phyloP scores from a whole-genome alignment of 2,329 filamentous ascomycete genomes.

The Paracamarosporium sp. region DNA sequence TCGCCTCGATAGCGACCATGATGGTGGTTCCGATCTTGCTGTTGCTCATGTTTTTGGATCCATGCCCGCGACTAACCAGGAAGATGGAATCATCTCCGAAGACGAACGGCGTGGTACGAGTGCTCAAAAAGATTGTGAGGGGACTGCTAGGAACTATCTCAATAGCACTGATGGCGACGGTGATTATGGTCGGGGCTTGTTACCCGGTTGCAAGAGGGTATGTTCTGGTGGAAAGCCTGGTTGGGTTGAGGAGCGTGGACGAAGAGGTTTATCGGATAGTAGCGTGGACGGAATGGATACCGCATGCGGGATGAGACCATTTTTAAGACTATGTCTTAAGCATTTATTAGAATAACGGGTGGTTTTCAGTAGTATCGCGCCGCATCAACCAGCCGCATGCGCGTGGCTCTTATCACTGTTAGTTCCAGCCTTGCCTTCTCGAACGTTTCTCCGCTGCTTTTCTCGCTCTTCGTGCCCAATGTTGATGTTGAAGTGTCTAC shows the following conservation, averaged over 20 bases:
- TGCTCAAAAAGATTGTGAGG: too few species aligned
- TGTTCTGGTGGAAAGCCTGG: constrained; percentile 18
- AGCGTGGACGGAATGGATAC: constrained; percentile 20
- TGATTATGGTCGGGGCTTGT: not conserved
- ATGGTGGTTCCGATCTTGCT: not conserved
- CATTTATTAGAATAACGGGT: too few species aligned
- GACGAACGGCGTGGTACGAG: too few species aligned
- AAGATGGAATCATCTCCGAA: too few species aligned
- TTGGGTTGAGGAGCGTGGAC: constrained; percentile 4
- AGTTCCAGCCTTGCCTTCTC: not conserved
- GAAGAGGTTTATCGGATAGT: constrained; percentile 13
- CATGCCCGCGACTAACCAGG: too few species aligned
- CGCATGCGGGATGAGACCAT: constrained; percentile 19
- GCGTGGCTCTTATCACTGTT: not conserved
- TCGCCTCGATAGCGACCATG: not conserved
- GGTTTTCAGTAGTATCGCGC: too few species aligned
- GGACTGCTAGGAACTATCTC: too few species aligned
- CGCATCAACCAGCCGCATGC: not conserved
- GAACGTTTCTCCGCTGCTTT: constrained; percentile 32
- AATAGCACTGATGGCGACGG: too few species aligned
- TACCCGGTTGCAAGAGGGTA: constrained; percentile 16
- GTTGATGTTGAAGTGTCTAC: constrained; percentile 47
- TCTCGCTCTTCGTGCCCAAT: constrained; percentile 38
- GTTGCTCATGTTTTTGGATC: too few species aligned
- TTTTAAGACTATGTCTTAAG: too few species aligned